Conservation (phyloP, 805 yeast species). For the Yarrowia keelungensis region DNA sequence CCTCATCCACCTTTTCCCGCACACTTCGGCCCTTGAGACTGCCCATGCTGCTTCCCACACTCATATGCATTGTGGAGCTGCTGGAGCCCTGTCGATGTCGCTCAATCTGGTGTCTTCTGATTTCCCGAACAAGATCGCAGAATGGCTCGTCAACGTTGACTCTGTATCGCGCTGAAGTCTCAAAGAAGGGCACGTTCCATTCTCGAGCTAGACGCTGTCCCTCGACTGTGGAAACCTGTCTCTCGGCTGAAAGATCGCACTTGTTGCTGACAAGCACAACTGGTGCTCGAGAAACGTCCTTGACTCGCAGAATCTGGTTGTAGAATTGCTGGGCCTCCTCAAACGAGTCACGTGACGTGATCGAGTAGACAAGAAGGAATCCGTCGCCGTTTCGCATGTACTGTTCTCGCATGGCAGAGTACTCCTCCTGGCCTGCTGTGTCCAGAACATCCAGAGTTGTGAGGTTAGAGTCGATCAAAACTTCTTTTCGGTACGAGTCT, state of each 20-base stretch:
- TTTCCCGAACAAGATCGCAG: conserved; percentile 55
- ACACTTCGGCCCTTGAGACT: conserved; percentile 37
- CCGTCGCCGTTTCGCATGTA: conserved; percentile 98
- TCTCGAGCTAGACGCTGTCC: conserved; percentile 77
- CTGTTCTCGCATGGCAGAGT: conserved; percentile 90
- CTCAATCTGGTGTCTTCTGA: conserved; percentile 43
- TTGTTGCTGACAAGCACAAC: conserved; percentile 93
- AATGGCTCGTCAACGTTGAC: conserved; percentile 89
- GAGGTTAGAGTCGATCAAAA: conserved; percentile 79
- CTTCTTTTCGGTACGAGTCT: conserved; percentile 73
- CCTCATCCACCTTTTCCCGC: conserved; percentile 23
- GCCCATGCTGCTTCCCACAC: conserved; percentile 34
- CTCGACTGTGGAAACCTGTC: conserved; percentile 84
- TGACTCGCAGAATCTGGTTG: conserved; percentile 79
- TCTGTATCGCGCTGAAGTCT: conserved; percentile 91
- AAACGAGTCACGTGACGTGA: conserved; percentile 80
- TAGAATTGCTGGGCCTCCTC: conserved; percentile 83
- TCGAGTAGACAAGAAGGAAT: conserved; percentile 82
- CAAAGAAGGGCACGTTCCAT: conserved; percentile 72
- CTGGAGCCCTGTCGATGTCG: conserved; percentile 40
- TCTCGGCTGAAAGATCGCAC: conserved; percentile 74
- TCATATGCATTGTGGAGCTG: conserved; percentile 22
- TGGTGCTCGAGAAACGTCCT: conserved; percentile 59
- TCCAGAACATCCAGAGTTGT: conserved; percentile 87
- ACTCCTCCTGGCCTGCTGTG: conserved; percentile 98